Conservation (phyloP, 1,139 yeast species). For the Candida buenavistaensis region DNA sequence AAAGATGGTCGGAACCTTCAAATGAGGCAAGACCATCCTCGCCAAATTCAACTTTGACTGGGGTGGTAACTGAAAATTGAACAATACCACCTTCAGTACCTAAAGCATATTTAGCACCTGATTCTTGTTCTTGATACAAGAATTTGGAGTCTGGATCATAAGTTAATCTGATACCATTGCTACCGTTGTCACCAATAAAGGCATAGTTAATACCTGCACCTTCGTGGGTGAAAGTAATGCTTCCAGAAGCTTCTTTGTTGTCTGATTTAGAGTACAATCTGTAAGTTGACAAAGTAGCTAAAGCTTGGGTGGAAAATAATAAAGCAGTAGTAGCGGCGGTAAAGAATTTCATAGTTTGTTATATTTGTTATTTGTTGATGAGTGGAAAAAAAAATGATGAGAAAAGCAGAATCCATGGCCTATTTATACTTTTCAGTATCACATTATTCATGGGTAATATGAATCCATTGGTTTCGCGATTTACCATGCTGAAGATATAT, state of each 20-base stretch:
- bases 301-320: constrained; percentile 1
- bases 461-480: no score
- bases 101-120: neutral
- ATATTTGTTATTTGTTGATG: neutral
- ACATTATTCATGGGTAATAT: no score
- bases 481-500: no score
- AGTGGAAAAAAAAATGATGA: neutral
- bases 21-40: constrained; percentile 12
- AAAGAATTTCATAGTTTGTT: neutral
- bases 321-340: constrained; percentile 1
- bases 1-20: constrained; percentile 31
- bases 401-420: neutral
- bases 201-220: constrained; percentile 56
- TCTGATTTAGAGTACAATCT: neutral
- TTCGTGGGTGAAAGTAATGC: constrained; percentile 34
- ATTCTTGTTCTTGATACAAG: neutral
- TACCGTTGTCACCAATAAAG: constrained; percentile 23
- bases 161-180: neutral
- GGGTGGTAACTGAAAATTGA: constrained; percentile 4
- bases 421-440: no score
- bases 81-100: constrained; percentile 11
- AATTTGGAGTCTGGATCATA: constrained; percentile 1
- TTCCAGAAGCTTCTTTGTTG: neutral
- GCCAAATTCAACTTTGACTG: constrained; percentile 10
- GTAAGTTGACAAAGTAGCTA: neutral